Evolutionary conservation across 202 grass and related monocot species (phyloP).

Genomic region (Schoenoplectus triqueter): DNA sequence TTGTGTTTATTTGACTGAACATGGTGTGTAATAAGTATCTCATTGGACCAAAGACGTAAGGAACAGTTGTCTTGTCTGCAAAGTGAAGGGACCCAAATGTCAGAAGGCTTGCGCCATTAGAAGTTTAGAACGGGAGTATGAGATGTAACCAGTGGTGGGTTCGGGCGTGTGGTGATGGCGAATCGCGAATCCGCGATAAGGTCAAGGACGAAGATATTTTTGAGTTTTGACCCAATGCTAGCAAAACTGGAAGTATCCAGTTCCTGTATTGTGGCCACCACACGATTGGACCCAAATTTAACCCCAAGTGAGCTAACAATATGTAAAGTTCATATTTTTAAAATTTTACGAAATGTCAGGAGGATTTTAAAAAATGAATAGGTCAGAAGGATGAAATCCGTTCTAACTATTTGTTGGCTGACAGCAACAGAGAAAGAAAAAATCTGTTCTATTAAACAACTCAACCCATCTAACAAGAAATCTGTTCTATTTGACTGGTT

Average conservation of each 20-base stretch:
- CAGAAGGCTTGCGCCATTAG: not conserved
- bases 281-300: not conserved
- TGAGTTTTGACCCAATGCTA: not conserved
- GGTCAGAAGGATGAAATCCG: not conserved
- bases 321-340: no score
- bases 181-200: slow-evolving; percentile 2
- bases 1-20: not conserved
- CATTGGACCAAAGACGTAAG: no score
- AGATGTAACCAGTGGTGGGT: not conserved
- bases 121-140: not conserved
- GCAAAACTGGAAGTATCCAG: slow-evolving; percentile 4
- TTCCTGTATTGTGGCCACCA: not conserved
- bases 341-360: no score
- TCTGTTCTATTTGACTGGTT: not conserved
- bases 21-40: not conserved
- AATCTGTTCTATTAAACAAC: not conserved
- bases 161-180: slow-evolving; percentile 30
- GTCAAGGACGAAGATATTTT: slow-evolving; percentile 19
- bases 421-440: not conserved
- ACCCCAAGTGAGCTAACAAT: no score
- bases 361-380: no score
- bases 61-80: not conserved
- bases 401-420: not conserved
- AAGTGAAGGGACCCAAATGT: not conserved
- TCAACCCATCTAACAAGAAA: not conserved